phyloP scores from a whole-genome alignment of 2,329 filamentous ascomycete genomes.

The Plectosphaerella sp. region DNA sequence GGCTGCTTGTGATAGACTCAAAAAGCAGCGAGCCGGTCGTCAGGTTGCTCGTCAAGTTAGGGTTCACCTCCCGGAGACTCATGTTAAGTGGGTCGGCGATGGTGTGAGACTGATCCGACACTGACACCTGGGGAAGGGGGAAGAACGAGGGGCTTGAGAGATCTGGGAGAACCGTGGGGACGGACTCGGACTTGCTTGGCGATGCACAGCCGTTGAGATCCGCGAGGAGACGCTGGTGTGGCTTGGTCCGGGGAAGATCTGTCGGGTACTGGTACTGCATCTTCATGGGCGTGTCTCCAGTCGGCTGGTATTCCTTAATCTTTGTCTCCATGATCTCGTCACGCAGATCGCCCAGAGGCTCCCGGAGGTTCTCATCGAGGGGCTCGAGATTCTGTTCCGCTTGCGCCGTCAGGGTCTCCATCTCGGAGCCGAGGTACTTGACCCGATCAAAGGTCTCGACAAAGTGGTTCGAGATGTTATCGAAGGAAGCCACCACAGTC shows the following conservation, averaged over 20 bases:
- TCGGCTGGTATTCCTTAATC: conserved; percentile 77
- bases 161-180: conserved; percentile 34
- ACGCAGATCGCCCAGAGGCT: conserved; percentile 68
- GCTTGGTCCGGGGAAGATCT: conserved; percentile 67
- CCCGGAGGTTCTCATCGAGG: conserved; percentile 55
- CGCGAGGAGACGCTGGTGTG: conserved; percentile 40
- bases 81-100: conserved; percentile 23
- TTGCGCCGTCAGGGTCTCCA: conserved; percentile 54
- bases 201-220: conserved; percentile 27
- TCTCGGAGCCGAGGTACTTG: conserved; percentile 62
- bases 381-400: conserved; percentile 59
- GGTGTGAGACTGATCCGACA: conserved; percentile 8
- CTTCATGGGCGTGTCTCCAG: conserved; percentile 82
- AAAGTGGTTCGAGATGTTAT: conserved; percentile 66
- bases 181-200: conserved; percentile 16
- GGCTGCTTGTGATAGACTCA: conserved; percentile 36
- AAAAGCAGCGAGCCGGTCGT: conserved; percentile 31
- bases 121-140: neutral
- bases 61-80: conserved; percentile 53
- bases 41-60: conserved; percentile 34
- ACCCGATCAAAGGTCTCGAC: conserved; percentile 64
- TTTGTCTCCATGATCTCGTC: conserved; percentile 59
- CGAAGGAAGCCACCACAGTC: conserved; percentile 70
- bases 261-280: conserved; percentile 76
- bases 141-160: conserved; percentile 17